Evolutionary conservation across 371 early-diverging fungal genomes (phyloP), one percentile per base, ranked within the genome.

Genomic region (Nematocida sp.): DNA sequence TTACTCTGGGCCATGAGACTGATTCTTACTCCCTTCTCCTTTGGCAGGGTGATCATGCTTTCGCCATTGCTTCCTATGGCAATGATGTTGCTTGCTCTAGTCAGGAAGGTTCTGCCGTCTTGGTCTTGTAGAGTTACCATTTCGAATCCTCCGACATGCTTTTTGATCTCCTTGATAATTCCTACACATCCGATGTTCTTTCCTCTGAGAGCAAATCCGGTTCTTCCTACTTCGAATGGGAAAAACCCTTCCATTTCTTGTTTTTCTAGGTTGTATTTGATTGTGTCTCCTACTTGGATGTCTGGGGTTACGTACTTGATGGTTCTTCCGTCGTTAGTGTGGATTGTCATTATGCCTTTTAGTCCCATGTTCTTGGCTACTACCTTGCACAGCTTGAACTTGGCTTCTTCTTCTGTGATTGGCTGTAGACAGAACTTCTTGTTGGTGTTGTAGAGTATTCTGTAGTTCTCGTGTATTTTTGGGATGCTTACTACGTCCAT

Each of bases 151-250:
- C 96, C 94, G 80, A 88, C 85, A 88, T 94, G 94, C 78, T 89
- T 88, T 85, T 97, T 95, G 83, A 93, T 90, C 87, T 91, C 90
- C 78, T 89, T 89, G 83, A 99, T 90, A 82, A 90, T 86, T 87
- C 99, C 97, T 78, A 95, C 90, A 87, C 97, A 93, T 80, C 97
- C 99, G 86, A 91, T 91, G 88, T 94, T 94, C 82, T 91, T 91
- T 83, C 99, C 99, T 79, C 93, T 94, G 78, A 94, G 94, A 82
- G 92, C 88, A 88, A 89, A 92, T 77, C 88, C 92, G 52, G 93
- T 84, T 87, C 94, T 93, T 78, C 95, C 97, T 47, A 87, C 85
- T 79, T 91, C 94, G 86, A 96, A 93, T 87, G 90, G 90, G 87
- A 92, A 84, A 83, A 88, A 90, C 78, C 90, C 95, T 67, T 86